A percentile compares a stretch with the other conserved stretches of the same genome.
phyloP scores from a whole-genome alignment of 2,329 filamentous ascomycete genomes.

The Teratosphaeria gauchensis region DNA sequence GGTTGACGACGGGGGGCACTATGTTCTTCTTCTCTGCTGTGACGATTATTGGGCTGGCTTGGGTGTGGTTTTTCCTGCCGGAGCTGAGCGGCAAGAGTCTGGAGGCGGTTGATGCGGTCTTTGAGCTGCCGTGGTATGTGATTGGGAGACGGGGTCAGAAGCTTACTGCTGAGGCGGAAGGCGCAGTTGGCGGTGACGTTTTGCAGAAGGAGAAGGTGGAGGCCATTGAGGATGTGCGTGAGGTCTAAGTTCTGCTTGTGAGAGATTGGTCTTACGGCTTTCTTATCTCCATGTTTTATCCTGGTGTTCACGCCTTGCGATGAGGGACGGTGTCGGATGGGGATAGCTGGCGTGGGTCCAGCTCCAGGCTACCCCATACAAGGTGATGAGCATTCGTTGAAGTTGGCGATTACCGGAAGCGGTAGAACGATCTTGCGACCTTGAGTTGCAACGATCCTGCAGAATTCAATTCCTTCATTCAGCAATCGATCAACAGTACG shows the following conservation, averaged over 20 bases:
- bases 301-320: not conserved
- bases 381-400: too few species aligned
- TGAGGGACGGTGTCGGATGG: not conserved
- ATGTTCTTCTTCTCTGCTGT: slow-evolving; percentile 68
- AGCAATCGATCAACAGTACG: too few species aligned
- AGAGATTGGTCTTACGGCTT: not conserved
- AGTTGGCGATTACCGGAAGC: too few species aligned
- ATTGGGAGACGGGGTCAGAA: slow-evolving; percentile 46
- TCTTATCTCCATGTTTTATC: not conserved
- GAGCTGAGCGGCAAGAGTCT: slow-evolving; percentile 44
- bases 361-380: too few species aligned
- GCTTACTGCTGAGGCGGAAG: slow-evolving; percentile 16
- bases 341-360: not conserved
- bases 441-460: too few species aligned
- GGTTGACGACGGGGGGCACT: slow-evolving; percentile 51
- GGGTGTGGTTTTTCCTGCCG: slow-evolving; percentile 51
- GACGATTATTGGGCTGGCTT: slow-evolving; percentile 54
- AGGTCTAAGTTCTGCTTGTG: not conserved
- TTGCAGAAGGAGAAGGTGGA: slow-evolving; percentile 12
- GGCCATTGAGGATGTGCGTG: slow-evolving; percentile 1
- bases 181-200: slow-evolving; percentile 6
- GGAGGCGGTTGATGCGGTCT: slow-evolving; percentile 45
- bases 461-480: too few species aligned
- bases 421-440: too few species aligned
- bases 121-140: slow-evolving; percentile 62